Conservation (phyloP, 2,329 filamentous ascomycete species). For the Arthrobotrys iridis region DNA sequence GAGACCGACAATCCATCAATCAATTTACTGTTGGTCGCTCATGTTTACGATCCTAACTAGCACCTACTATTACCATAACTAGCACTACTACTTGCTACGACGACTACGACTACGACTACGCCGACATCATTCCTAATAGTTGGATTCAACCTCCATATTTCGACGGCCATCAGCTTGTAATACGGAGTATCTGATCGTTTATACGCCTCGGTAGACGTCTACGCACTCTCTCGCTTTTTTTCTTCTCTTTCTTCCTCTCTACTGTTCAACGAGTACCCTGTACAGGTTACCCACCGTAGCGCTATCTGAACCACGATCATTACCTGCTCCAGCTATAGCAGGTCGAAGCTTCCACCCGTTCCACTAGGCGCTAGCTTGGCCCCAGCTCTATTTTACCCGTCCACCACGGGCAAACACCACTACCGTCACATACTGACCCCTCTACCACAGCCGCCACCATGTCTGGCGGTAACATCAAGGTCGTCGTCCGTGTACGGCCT, state of each 20-base stretch:
- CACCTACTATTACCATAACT: not conserved
- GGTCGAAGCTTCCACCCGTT: conserved; percentile 16
- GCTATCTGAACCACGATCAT: conserved; percentile 13
- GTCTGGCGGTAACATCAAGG: conserved; percentile 87
- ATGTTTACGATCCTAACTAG: not conserved
- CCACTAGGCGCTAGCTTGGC: conserved; percentile 18
- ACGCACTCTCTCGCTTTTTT: not conserved
- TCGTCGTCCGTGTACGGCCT: conserved; percentile 94
- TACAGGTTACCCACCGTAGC: no score
- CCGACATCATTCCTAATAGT: not conserved
- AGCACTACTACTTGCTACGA: no score
- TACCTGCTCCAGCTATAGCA: not conserved
- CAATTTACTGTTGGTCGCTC: not conserved
- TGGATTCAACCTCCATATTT: not conserved
- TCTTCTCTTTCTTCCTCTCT: not conserved
- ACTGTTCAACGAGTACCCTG: no score
- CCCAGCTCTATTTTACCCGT: not conserved
- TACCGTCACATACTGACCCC: not conserved
- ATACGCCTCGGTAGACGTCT: not conserved
- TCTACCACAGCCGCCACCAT: conserved; percentile 16
- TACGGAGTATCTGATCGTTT: not conserved
- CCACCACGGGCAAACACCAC: not conserved
- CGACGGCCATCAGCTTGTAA: not conserved
- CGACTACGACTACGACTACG: not conserved
- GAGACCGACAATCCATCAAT: not conserved